Percentiles rank a stretch among this genome's conserved stretches.
phyloP scores from a whole-genome alignment of 371 early-diverging fungal genomes.

The Parasitella parasitica region DNA sequence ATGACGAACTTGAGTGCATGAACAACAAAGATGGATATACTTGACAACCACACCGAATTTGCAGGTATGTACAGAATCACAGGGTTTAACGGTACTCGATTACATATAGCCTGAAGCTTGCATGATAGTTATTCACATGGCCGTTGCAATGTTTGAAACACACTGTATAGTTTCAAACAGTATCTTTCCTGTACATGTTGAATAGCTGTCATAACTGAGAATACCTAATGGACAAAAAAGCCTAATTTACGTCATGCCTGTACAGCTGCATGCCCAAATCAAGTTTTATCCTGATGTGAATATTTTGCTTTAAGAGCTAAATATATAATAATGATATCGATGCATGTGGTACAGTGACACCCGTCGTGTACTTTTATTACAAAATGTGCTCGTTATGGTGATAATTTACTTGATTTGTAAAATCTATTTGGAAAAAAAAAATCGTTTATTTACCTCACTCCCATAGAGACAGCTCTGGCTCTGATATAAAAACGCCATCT shows the following conservation, averaged over 20 bases:
- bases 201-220: background rate
- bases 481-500: no score
- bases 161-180: background rate
- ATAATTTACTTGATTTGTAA: conserved; percentile 2
- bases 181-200: background rate
- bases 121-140: no score
- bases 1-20: background rate
- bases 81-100: no score
- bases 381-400: background rate
- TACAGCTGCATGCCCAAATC: no score
- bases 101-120: no score
- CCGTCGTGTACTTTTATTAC: no score
- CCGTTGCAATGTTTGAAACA: no score
- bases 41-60: background rate
- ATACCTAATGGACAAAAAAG: no score
- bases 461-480: no score
- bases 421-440: no score
- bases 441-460: no score
- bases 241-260: background rate
- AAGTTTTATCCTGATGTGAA: background rate
- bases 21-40: background rate
- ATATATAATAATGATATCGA: background rate
- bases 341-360: background rate
- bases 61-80: no score
- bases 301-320: background rate